Evolutionary conservation across 805 yeast species (phyloP).

Genomic region (Metschnikowia peoriensis): DNA sequence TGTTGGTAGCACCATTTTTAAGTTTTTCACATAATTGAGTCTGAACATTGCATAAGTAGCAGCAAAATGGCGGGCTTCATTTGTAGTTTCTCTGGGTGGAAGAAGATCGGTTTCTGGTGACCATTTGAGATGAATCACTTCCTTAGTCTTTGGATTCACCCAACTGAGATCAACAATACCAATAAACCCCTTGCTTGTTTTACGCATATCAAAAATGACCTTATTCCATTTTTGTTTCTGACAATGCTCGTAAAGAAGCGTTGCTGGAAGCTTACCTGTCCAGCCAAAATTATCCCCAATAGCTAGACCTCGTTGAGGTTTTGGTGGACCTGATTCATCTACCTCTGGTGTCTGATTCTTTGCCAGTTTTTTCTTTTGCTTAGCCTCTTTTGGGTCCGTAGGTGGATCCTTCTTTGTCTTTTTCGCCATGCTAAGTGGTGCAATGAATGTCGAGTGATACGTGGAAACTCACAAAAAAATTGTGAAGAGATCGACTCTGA

Average conservation of each 20-base stretch:
- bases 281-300: slow-evolving; percentile 68
- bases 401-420: slow-evolving; percentile 7
- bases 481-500: background rate
- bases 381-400: slow-evolving; percentile 5
- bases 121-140: slow-evolving; percentile 55
- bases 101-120: slow-evolving; percentile 50
- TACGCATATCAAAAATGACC: slow-evolving; percentile 71
- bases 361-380: slow-evolving; percentile 5
- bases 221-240: slow-evolving; percentile 89
- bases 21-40: slow-evolving; percentile 73
- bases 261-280: slow-evolving; percentile 94
- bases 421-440: slow-evolving; percentile 6
- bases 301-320: slow-evolving; percentile 40
- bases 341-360: slow-evolving; percentile 1
- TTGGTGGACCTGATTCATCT: slow-evolving; percentile 16
- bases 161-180: slow-evolving; percentile 66
- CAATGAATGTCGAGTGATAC: no score
- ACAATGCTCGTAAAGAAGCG: slow-evolving; percentile 80
- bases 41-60: slow-evolving; percentile 87
- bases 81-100: slow-evolving; percentile 70
- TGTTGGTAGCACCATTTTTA: slow-evolving; percentile 84
- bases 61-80: slow-evolving; percentile 86
- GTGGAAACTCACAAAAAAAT: background rate
- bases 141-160: slow-evolving; percentile 80
- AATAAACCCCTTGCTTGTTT: slow-evolving; percentile 48